A percentile compares a stretch with the other conserved stretches of the same genome.
Evolutionary conservation across 2,329 filamentous ascomycete genomes (phyloP).

Genomic region (Nothophaeocryptopus gaeumannii): DNA sequence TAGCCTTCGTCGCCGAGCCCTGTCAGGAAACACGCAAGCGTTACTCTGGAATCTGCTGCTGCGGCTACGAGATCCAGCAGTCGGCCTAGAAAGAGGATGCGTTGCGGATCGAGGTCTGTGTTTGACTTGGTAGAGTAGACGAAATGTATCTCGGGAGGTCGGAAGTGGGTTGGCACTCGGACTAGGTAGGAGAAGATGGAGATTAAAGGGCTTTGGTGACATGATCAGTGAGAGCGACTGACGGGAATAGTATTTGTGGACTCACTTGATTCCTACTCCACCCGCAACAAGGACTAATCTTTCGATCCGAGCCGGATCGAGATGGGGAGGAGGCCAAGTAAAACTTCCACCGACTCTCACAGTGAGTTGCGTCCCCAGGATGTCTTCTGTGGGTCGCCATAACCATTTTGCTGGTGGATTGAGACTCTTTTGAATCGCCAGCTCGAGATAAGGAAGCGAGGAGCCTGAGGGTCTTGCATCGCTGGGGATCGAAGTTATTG

Average conservation of each 20-base stretch:
- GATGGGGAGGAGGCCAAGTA: conserved; percentile 64
- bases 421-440: conserved; percentile 70
- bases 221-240: background rate
- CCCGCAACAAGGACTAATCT: conserved; percentile 74
- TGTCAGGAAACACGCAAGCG: conserved; percentile 33
- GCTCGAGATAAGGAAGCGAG: conserved; percentile 60
- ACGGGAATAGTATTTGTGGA: conserved; percentile 1
- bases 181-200: conserved; percentile 66
- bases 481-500: conserved; percentile 73
- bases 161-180: conserved; percentile 11
- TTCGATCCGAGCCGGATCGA: conserved; percentile 45
- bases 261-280: conserved; percentile 76
- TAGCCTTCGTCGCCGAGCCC: conserved; percentile 24
- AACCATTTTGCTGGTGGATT: conserved; percentile 77
- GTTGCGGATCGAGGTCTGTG: conserved; percentile 29
- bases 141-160: conserved; percentile 52
- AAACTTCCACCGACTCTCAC: conserved; percentile 81
- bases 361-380: conserved; percentile 58
- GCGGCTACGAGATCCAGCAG: conserved; percentile 35
- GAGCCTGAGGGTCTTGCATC: conserved; percentile 27
- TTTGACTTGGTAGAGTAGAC: conserved; percentile 60
- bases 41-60: conserved; percentile 25
- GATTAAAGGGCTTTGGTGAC: conserved; percentile 61
- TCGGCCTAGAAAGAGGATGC: conserved; percentile 50
- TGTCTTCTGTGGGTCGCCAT: conserved; percentile 57